Conservation (phyloP, 257 asterid species). For the Echium plantagineum region DNA sequence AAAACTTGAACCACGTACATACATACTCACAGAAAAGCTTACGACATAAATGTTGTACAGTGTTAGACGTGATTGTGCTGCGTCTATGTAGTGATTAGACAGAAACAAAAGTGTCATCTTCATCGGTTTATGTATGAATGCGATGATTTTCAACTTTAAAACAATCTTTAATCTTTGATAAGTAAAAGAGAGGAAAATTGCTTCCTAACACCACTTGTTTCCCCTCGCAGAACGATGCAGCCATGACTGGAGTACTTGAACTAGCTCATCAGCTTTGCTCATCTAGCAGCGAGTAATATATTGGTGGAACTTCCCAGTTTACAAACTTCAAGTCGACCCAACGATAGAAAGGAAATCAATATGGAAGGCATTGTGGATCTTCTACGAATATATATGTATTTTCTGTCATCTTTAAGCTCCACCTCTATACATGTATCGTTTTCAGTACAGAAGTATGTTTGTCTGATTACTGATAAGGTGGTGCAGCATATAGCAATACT, state of each 20-base stretch:
- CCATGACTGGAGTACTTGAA: constrained; percentile 72
- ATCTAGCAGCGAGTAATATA: constrained; percentile 18
- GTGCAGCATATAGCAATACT: not conserved
- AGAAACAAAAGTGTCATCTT: not conserved
- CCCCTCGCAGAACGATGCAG: constrained; percentile 51
- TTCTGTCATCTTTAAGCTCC: not conserved
- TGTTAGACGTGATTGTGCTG: no score
- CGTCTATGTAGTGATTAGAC: no score
- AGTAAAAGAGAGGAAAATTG: not conserved
- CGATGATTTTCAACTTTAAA: no score
- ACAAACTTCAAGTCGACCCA: not conserved
- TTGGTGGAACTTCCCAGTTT: not conserved
- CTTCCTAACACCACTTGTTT: not conserved
- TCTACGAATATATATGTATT: no score
- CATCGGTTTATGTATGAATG: not conserved
- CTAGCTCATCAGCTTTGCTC: constrained; percentile 72
- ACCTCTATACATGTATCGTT: not conserved
- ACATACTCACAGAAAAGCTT: not conserved
- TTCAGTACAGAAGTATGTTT: not conserved
- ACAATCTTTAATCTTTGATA: no score
- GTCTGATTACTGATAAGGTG: not conserved
- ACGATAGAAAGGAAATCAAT: not conserved
- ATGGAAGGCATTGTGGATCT: not conserved
- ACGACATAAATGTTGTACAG: no score
- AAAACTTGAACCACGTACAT: not conserved